A percentile compares a stretch with the other conserved stretches of the same genome.
Evolutionary conservation across 306 rosid genomes (phyloP).

Genomic region (Cicer pinnatifidum): DNA sequence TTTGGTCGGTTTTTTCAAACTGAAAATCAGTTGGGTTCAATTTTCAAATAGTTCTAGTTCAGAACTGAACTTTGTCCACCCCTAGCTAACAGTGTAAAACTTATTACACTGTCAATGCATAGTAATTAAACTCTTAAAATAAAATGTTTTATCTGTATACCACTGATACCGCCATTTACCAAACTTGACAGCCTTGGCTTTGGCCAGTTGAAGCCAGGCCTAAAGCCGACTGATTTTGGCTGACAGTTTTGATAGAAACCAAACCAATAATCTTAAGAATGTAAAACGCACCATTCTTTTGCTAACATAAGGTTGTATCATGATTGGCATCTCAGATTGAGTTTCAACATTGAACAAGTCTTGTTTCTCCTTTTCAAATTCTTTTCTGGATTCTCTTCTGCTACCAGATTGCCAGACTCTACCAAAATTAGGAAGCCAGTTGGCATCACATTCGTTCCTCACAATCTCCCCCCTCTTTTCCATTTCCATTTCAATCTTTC

Average conservation of each 20-base stretch:
- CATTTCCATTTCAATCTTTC: conserved; percentile 86
- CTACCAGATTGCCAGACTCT: conserved; percentile 98
- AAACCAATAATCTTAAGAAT: conserved; percentile 28
- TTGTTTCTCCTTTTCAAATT: conserved; percentile 78
- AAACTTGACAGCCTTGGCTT: conserved; percentile 6
- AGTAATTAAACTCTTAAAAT: too few relatives aligned
- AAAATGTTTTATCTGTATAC: background rate
- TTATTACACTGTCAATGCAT: too few relatives aligned
- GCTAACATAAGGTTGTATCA: conserved; percentile 82
- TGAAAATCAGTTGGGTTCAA: too few relatives aligned
- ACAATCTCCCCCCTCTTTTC: conserved; percentile 85
- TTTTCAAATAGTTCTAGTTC: too few relatives aligned
- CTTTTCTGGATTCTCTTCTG: conserved; percentile 85
- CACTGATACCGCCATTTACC: background rate
- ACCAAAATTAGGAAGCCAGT: conserved; percentile 97
- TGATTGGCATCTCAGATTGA: conserved; percentile 58
- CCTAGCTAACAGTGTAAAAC: too few relatives aligned
- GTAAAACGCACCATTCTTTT: conserved; percentile 80
- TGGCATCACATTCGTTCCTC: conserved; percentile 58
- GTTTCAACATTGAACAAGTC: conserved; percentile 57
- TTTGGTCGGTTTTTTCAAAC: too few relatives aligned
- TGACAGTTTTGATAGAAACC: conserved; percentile 12
- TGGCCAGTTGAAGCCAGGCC: conserved; percentile 17
- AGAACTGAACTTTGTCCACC: too few relatives aligned
- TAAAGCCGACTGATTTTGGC: conserved; percentile 5